These are phyloP conservation scores for Cytospora paraplurivora DNA, from an alignment of 2,329 filamentous ascomycete species.

Conservation along the genomic window DNA sequence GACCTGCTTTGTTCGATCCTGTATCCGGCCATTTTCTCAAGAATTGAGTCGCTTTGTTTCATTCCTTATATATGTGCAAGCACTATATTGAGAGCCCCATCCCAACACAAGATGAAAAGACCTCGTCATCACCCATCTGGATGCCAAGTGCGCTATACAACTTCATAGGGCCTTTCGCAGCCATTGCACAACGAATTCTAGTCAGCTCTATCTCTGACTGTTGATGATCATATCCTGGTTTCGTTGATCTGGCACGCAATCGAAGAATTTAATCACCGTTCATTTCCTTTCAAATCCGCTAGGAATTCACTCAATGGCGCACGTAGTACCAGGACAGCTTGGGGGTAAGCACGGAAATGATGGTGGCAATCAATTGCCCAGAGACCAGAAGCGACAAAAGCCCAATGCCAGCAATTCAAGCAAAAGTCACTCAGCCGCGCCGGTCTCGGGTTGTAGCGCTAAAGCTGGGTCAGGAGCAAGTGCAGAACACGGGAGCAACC, in stretches of 20 bases:
- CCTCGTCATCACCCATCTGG: not conserved
- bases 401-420: not conserved
- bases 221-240: too few relatives aligned
- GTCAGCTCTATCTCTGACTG: too few relatives aligned
- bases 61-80: not conserved
- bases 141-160: not conserved
- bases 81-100: not conserved
- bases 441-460: not conserved
- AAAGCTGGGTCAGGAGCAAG: not conserved
- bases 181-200: too few relatives aligned
- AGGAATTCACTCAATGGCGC: too few relatives aligned
- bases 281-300: too few relatives aligned
- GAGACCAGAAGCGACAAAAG: not conserved
- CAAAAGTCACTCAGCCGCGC: not conserved
- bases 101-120: not conserved
- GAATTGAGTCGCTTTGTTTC: not conserved
- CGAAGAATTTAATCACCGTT: too few relatives aligned
- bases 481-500: not conserved
- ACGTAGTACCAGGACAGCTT: too few relatives aligned
- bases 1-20: not conserved
- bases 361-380: not conserved
- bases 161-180: not conserved
- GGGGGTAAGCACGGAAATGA: too few relatives aligned
- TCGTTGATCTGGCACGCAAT: too few relatives aligned
- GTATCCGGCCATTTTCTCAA: not conserved